These are phyloP conservation scores for Ophiostoma sp. DNA, from an alignment of 2,329 filamentous ascomycete genomes.

Conservation along the genomic window DNA sequence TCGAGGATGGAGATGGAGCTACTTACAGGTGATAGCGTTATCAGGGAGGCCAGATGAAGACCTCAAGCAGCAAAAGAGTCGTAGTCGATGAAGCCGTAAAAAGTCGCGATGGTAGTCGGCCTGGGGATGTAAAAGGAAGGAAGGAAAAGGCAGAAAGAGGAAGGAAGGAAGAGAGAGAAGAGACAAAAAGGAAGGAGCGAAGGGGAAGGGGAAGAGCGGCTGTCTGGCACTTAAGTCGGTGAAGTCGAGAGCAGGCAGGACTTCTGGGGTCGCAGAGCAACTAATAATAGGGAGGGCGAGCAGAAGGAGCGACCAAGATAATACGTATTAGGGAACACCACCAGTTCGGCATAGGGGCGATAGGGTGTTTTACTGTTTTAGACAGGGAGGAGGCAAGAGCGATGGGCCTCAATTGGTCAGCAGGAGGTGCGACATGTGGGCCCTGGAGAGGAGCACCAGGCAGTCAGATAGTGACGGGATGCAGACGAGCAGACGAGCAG, in stretches of 20 bases:
- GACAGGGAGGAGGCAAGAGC: not conserved
- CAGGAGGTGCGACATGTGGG: not conserved
- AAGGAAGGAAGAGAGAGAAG: not conserved
- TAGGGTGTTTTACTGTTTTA: not conserved
- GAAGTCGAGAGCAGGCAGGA: not conserved
- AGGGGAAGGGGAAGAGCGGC: not conserved
- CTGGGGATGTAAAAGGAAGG: not conserved
- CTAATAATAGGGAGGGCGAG: too few relatives aligned
- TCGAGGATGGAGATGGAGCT: conserved; percentile 3
- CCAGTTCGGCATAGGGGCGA: not conserved
- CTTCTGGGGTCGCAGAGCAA: not conserved
- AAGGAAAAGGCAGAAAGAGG: not conserved
- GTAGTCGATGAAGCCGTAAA: not conserved
- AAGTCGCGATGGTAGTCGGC: not conserved
- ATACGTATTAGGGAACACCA: not conserved
- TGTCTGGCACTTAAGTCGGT: not conserved
- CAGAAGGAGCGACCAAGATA: not conserved
- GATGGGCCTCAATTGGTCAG: not conserved
- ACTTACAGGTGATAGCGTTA: not conserved
- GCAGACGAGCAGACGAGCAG: not conserved
- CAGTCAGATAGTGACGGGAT: conserved; percentile 2
- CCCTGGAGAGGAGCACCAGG: not conserved
- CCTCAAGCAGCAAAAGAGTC: not conserved
- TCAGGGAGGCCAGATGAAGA: not conserved
- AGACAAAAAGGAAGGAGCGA: conserved; percentile 4